Conservation (phyloP, 257 asterid genomes). For the Jacaranda copaia region DNA sequence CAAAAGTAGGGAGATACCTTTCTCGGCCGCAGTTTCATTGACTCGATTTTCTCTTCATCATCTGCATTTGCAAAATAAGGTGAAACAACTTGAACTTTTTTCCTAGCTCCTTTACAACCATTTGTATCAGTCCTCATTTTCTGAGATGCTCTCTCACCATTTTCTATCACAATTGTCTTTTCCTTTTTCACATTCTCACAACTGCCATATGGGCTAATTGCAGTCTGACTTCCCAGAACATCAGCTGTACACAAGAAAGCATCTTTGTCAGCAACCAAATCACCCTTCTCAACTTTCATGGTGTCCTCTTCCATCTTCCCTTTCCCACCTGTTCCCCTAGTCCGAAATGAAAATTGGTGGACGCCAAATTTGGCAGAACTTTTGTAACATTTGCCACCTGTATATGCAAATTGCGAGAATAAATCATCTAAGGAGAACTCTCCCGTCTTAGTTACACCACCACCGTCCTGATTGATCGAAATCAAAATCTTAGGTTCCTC, state of each 20-base stretch:
- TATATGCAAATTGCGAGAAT: slow-evolving; percentile 36
- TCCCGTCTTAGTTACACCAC: slow-evolving; percentile 7
- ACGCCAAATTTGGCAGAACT: slow-evolving; percentile 7
- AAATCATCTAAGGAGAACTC: slow-evolving; percentile 41
- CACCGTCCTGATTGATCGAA: neutral
- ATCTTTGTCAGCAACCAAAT: neutral
- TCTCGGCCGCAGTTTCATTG: slow-evolving; percentile 26
- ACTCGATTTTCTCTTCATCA: slow-evolving; percentile 20
- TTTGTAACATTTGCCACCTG: slow-evolving; percentile 38
- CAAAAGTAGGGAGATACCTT: slow-evolving; percentile 49
- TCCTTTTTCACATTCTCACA: slow-evolving; percentile 27
- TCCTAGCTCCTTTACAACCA: slow-evolving; percentile 2
- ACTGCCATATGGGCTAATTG: neutral
- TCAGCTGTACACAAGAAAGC: neutral
- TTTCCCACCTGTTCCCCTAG: slow-evolving; percentile 5
- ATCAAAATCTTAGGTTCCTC: slow-evolving; percentile 22
- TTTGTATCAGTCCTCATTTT: slow-evolving; percentile 28
- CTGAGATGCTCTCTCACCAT: neutral
- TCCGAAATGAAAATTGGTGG: slow-evolving; percentile 10
- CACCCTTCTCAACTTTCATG: slow-evolving; percentile 19
- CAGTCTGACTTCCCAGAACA: slow-evolving; percentile 20
- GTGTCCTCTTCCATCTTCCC: slow-evolving; percentile 8
- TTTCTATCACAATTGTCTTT: slow-evolving; percentile 7
- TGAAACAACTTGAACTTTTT: slow-evolving; percentile 51
- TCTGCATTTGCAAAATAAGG: slow-evolving; percentile 53